Base-by-base conservation (phyloP, 495 filamentous ascomycete genomes). In the Penicillium egyptiacum region DNA sequence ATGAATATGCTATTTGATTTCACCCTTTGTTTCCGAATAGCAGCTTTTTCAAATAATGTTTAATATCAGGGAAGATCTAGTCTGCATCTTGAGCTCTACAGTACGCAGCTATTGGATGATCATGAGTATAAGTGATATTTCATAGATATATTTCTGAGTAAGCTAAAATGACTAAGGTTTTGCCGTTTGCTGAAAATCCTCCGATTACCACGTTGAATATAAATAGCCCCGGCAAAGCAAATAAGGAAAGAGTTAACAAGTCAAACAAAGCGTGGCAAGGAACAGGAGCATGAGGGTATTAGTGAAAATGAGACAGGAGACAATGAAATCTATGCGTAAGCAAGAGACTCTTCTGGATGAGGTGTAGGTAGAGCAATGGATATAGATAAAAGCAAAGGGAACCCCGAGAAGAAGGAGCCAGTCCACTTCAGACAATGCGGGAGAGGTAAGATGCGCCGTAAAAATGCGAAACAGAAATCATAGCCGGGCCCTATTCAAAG, bases 211-310 rank as follows among this genome's bases (percentile, higher is more conserved):
- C 9, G 17, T 46, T 31, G 45, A 30, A 12, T 48, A 31, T 31
- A n/a, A n/a, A 20, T 48, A 16, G 17, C n/a, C 33, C 22, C 33
- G 35, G 49, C n/a, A 41, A 41, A 16, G 35, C 22, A 31, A 37
- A 40, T 30, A 10, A 17, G 7, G 26, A 41, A 54, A 59, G 31
- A 30, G 8, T 10, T 16, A 47, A 42, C 33, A 41, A 31, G 30
- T 39, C 35, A 7, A 40, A 41, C 17, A 20, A 20, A 37, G n/a
- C 42, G 39, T 22, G 25, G 50, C 28, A 19, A 22, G 16, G 31
- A 39, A 26, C 35, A 58, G 52, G 40, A 23, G 55, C 12, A 50
- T 35, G 35, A 58, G 64, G 61, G 64, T 66, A 67, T 67, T 64
- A 67, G 42, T 33, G 45, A 33, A 23, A 44, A 52, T 30, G 50